These are phyloP conservation scores for Eremochloa ophiuroides DNA, from an alignment of 176 grass and related monocot species.

Conservation along the genomic window DNA sequence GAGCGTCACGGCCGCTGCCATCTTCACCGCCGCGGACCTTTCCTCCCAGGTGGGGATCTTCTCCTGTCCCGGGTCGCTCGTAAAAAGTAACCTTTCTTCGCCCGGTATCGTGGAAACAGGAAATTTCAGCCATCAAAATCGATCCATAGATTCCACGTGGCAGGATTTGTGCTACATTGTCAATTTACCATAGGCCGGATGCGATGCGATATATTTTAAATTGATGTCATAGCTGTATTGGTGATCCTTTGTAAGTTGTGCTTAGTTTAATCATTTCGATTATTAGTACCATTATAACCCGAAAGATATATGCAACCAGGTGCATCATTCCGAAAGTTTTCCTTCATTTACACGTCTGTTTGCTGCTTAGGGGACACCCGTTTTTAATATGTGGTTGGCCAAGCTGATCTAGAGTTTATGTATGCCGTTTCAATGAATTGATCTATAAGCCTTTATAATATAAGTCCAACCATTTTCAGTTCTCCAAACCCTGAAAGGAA, in stretches of 20 bases:
- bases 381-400: background rate
- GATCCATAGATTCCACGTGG: background rate
- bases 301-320: background rate
- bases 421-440: background rate
- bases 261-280: background rate
- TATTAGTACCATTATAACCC: background rate
- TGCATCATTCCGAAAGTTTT: background rate
- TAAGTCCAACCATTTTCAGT: too few species aligned
- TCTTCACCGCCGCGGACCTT: conserved; percentile 79
- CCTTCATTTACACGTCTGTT: conserved; percentile 5
- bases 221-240: background rate
- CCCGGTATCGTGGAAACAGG: background rate
- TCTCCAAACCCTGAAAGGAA: background rate
- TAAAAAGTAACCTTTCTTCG: background rate
- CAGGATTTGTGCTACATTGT: background rate
- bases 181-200: background rate
- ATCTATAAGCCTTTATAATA: background rate
- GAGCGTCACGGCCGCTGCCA: conserved; percentile 79
- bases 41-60: conserved; percentile 62
- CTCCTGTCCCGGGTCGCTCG: background rate
- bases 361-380: background rate
- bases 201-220: background rate
- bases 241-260: background rate
- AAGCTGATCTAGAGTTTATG: background rate
- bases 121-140: background rate